A percentile compares a stretch with the other conserved stretches of the same genome.
These are phyloP conservation scores for Coniella lustricola DNA, from an alignment of 2,329 filamentous ascomycete species.

Conservation along the genomic window DNA sequence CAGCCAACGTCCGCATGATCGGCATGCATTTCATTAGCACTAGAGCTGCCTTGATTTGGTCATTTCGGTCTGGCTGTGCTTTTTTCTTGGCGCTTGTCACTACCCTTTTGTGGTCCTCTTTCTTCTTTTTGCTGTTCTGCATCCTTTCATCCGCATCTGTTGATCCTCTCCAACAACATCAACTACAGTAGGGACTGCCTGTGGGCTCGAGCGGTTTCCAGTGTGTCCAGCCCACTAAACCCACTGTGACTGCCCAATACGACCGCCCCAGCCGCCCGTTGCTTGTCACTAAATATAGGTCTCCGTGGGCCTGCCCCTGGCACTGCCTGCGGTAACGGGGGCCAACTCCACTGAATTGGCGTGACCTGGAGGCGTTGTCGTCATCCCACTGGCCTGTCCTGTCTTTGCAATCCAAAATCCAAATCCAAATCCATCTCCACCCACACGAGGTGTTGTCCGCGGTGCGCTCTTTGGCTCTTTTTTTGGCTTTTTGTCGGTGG, in stretches of 20 bases:
- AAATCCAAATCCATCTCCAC: too few species aligned
- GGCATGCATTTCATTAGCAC: neutral
- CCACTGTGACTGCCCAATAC: too few species aligned
- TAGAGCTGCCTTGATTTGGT: neutral
- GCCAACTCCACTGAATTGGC: neutral
- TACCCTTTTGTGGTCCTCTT: neutral
- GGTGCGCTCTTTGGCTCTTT: neutral
- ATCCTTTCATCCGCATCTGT: too few species aligned
- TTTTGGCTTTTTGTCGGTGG: neutral
- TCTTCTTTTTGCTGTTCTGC: neutral
- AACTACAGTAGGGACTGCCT: too few species aligned
- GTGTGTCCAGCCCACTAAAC: too few species aligned
- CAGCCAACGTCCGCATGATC: neutral
- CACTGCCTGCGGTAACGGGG: neutral
- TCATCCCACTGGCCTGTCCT: conserved; percentile 3
- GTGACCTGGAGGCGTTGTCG: neutral
- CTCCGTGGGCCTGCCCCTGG: neutral
- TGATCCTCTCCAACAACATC: too few species aligned
- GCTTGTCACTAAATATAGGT: neutral
- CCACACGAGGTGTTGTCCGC: neutral
- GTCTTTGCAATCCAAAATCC: too few species aligned
- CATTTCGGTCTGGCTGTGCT: neutral
- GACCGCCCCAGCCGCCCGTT: too few species aligned
- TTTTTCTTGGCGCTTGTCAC: neutral
- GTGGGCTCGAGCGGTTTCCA: too few species aligned